These are phyloP conservation scores for Lactuca saligna DNA, from an alignment of 129 eudicot genomes.

Conservation along the genomic window DNA sequence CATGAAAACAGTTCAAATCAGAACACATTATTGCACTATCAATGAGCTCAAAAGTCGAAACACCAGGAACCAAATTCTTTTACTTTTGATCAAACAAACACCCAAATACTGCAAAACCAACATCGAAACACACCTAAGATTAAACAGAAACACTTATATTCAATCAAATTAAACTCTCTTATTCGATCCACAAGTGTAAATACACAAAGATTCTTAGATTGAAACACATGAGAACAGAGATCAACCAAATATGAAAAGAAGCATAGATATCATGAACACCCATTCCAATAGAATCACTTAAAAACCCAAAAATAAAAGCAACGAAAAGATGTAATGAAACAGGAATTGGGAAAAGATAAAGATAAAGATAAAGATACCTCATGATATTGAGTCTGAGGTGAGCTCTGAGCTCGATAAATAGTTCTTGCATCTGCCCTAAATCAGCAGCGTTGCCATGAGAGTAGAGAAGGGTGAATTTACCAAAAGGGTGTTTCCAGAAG, in stretches of 20 bases:
- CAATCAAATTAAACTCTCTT: neutral
- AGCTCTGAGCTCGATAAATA: slow-evolving; percentile 94
- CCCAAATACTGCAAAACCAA: slow-evolving; percentile 4
- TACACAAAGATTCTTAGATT: slow-evolving; percentile 1
- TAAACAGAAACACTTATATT: slow-evolving; percentile 6
- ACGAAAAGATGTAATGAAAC: neutral
- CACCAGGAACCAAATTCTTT: slow-evolving; percentile 10
- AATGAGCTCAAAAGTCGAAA: slow-evolving; percentile 1
- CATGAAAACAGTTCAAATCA: slow-evolving; percentile 12
- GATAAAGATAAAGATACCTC: slow-evolving; percentile 44
- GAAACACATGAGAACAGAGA: neutral
- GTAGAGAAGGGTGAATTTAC: slow-evolving; percentile 73
- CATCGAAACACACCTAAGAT: neutral
- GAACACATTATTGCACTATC: slow-evolving; percentile 1
- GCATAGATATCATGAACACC: slow-evolving; percentile 11
- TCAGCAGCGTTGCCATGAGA: slow-evolving; percentile 99
- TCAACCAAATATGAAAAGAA: slow-evolving; percentile 7
- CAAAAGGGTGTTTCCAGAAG: slow-evolving; percentile 92
- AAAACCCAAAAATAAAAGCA: neutral
- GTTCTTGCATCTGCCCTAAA: slow-evolving; percentile 97
- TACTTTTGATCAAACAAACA: slow-evolving; percentile 20
- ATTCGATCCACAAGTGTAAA: too few relatives aligned
- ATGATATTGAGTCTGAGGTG: slow-evolving; percentile 85
- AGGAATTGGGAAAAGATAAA: neutral
- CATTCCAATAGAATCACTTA: slow-evolving; percentile 2